Conservation (phyloP, 768 basidiomycete genomes). For the Tulasnella sp. region DNA sequence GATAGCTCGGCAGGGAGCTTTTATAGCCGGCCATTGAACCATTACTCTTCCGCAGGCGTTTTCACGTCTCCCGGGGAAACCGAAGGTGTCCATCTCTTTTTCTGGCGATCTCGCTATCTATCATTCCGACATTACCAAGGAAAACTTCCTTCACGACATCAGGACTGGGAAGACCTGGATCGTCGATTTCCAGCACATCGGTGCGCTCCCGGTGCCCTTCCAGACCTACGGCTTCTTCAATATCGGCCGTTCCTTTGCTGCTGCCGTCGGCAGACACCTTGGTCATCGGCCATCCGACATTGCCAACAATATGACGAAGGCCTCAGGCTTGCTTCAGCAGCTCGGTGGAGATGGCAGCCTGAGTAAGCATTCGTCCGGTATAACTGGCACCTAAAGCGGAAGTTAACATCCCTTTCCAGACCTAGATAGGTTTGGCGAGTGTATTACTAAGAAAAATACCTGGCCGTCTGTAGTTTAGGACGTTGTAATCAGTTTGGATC, state of each 20-base stretch:
- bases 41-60: not conserved
- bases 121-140: not conserved
- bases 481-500: too few relatives aligned
- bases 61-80: not conserved
- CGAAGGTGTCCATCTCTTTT: not conserved
- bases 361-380: too few relatives aligned
- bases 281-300: too few relatives aligned
- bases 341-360: too few relatives aligned
- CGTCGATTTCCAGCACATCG: not conserved
- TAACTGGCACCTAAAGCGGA: too few relatives aligned
- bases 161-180: not conserved
- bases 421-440: too few relatives aligned
- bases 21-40: not conserved
- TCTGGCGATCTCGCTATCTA: not conserved
- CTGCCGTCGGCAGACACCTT: too few relatives aligned
- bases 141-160: not conserved
- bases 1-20: not conserved
- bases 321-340: too few relatives aligned
- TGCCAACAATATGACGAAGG: too few relatives aligned
- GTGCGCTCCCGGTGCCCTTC: not conserved
- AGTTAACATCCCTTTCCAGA: too few relatives aligned
- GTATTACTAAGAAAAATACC: too few relatives aligned
- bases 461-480: too few relatives aligned
- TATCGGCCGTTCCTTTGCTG: not conserved
- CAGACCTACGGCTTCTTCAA: slow-evolving; percentile 4